Evolutionary conservation across 768 basidiomycete species (phyloP).

Genomic region (Trichaptum fuscoviolaceum): DNA sequence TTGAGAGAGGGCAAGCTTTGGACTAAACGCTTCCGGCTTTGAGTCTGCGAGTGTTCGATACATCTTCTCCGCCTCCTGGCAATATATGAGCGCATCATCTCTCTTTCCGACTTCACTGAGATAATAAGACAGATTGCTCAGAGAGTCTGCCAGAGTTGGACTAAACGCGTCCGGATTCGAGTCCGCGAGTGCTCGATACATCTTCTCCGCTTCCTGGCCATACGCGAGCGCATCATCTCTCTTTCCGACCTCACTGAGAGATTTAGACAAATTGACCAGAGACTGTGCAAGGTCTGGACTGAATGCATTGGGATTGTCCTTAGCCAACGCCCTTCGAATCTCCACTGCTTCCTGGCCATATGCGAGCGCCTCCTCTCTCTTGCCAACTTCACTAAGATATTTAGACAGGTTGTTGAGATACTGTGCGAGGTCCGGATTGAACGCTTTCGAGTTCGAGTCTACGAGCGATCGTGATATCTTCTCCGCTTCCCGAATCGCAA

Average conservation of each 20-base stretch:
- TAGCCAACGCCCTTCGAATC: conserved; percentile 6
- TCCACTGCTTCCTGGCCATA: conserved; percentile 8
- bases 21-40: no score
- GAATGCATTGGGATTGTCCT: no score
- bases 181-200: conserved; percentile 7
- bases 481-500: no score
- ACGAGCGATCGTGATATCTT: no score
- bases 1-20: no score
- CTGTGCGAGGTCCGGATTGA: conserved; percentile 9
- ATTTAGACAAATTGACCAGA: conserved; percentile 3
- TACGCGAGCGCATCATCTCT: background rate
- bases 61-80: conserved; percentile 2
- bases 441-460: no score
- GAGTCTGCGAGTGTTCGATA: conserved; percentile 7
- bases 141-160: conserved; percentile 4
- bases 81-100: conserved; percentile 7
- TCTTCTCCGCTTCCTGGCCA: background rate
- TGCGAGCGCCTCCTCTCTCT: conserved; percentile 9
- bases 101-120: conserved; percentile 8
- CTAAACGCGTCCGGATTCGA: background rate
- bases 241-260: conserved; percentile 8
- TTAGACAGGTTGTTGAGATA: conserved; percentile 12
- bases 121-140: conserved; percentile 10
- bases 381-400: conserved; percentile 3
- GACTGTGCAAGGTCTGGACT: conserved; percentile 5